phyloP scores from a whole-genome alignment of 495 filamentous ascomycete genomes.

The Halenospora varia region DNA sequence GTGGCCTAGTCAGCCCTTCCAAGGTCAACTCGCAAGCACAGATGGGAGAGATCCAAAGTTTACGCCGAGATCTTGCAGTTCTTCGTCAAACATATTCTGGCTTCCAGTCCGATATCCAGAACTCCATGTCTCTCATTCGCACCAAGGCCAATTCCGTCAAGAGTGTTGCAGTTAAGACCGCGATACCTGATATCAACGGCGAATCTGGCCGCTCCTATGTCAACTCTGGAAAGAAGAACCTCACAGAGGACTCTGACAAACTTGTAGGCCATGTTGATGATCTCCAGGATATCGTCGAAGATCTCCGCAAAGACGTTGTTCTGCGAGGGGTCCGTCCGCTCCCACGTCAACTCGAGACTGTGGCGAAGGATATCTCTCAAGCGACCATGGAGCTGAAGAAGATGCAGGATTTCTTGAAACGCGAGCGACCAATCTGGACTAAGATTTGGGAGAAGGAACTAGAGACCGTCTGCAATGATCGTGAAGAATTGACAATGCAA shows the following conservation, averaged over 20 bases:
- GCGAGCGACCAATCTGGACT: conserved; percentile 93
- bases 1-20: conserved; percentile 14
- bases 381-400: conserved; percentile 87
- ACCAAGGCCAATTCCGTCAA: conserved; percentile 79
- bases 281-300: conserved; percentile 92
- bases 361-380: conserved; percentile 78
- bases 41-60: conserved; percentile 68
- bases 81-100: conserved; percentile 89
- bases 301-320: conserved; percentile 96
- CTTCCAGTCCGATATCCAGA: conserved; percentile 82
- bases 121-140: conserved; percentile 78
- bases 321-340: conserved; percentile 85
- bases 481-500: conserved; percentile 88
- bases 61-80: conserved; percentile 89
- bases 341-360: conserved; percentile 83
- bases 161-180: conserved; percentile 60
- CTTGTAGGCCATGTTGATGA: conserved; percentile 91
- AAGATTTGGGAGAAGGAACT: conserved; percentile 99
- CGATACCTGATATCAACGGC: conserved; percentile 59
- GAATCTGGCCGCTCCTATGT: conserved; percentile 80
- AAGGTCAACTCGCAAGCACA: conserved; percentile 39
- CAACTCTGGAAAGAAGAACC: conserved; percentile 74
- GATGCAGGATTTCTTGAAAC: conserved; percentile 86
- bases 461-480: conserved; percentile 88
- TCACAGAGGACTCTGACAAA: conserved; percentile 78